Conservation (phyloP, 768 basidiomycete species). For the Amanita pallidorosea region DNA sequence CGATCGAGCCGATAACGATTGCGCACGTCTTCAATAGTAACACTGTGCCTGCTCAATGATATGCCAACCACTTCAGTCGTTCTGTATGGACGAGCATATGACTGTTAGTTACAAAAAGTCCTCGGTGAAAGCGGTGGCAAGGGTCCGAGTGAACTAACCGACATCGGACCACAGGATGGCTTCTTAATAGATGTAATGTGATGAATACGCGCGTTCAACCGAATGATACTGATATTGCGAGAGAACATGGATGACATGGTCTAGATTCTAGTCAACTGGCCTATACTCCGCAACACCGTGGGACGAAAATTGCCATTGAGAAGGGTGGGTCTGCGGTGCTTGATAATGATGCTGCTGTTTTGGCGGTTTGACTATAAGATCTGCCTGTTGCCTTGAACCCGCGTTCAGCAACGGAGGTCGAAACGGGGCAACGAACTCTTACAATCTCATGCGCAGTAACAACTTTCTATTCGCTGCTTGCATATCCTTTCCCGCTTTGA, state of each 20-base stretch:
- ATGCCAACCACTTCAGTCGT: too few relatives aligned
- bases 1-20: too few relatives aligned
- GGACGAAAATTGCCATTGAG: conserved; percentile 1
- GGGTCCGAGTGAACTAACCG: too few relatives aligned
- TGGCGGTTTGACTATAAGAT: conserved; percentile 59
- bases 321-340: background rate
- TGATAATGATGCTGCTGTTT: conserved; percentile 19
- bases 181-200: too few relatives aligned
- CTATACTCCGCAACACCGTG: background rate
- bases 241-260: background rate
- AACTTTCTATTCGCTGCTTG: conserved; percentile 67
- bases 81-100: too few relatives aligned
- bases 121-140: too few relatives aligned
- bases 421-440: conserved; percentile 17
- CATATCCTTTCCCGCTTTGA: conserved; percentile 64
- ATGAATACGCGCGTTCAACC: background rate
- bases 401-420: background rate
- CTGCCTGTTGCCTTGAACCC: conserved; percentile 61
- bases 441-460: conserved; percentile 78
- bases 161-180: too few relatives aligned
- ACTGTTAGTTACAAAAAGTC: too few relatives aligned
- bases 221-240: background rate
- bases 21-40: too few relatives aligned
- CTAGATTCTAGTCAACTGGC: background rate
- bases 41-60: too few relatives aligned